Conservation (phyloP, 2,329 filamentous ascomycete species). For the Colletotrichum siamense region DNA sequence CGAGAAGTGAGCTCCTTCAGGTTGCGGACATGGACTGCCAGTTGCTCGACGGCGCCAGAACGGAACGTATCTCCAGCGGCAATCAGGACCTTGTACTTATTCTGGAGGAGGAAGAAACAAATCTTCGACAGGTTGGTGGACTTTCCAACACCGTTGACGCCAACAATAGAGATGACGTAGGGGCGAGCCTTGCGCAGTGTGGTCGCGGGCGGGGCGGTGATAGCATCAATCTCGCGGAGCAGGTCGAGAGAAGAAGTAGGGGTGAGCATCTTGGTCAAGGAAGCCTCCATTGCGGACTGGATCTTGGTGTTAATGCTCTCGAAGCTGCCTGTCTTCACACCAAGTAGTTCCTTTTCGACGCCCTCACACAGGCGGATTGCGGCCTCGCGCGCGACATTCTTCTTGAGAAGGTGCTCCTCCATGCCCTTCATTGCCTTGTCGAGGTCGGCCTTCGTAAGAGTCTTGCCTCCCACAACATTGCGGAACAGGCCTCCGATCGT, state of each 20-base stretch:
- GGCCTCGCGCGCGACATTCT: slow-evolving; percentile 96
- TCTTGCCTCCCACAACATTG: slow-evolving; percentile 95
- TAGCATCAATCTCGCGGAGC: slow-evolving; percentile 86
- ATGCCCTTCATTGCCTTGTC: slow-evolving; percentile 94
- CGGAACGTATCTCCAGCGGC: slow-evolving; percentile 97
- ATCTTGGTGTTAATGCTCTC: slow-evolving; percentile 87
- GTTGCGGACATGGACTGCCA: slow-evolving; percentile 94
- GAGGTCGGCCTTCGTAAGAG: slow-evolving; percentile 85
- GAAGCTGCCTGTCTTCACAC: slow-evolving; percentile 90
- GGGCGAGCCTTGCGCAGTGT: slow-evolving; percentile 73
- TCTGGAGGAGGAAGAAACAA: slow-evolving; percentile 96
- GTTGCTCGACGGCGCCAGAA: slow-evolving; percentile 94
- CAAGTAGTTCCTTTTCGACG: slow-evolving; percentile 87
- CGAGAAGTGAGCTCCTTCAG: slow-evolving; percentile 85
- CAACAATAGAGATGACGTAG: slow-evolving; percentile 97
- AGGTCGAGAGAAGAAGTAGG: slow-evolving; percentile 95
- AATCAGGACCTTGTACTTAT: slow-evolving; percentile 94
- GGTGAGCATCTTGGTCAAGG: slow-evolving; percentile 92
- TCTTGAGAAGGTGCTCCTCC: slow-evolving; percentile 92
- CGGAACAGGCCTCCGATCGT: slow-evolving; percentile 89
- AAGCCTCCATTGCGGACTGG: slow-evolving; percentile 86
- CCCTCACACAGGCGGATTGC: slow-evolving; percentile 89
- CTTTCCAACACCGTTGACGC: slow-evolving; percentile 98
- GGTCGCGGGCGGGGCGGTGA: slow-evolving; percentile 70
- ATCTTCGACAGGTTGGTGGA: slow-evolving; percentile 98